Conservation (phyloP, 129 eudicot species). For the Oenanthe sinensis region DNA sequence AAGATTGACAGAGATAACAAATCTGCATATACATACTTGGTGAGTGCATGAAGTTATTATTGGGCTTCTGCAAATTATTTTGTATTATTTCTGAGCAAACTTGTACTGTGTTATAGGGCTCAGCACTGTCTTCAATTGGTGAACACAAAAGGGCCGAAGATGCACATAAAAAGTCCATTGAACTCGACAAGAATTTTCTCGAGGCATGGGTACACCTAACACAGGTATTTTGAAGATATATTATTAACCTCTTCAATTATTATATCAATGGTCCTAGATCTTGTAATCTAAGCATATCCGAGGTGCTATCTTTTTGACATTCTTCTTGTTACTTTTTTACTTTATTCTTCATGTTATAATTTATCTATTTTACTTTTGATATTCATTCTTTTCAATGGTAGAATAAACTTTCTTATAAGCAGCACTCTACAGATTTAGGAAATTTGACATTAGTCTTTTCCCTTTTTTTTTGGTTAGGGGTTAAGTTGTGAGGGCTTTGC, state of each 20-base stretch:
- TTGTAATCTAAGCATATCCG: not conserved
- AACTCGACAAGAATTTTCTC: constrained; percentile 57
- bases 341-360: not conserved
- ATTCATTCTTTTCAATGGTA: not conserved
- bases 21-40: constrained; percentile 94
- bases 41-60: constrained; percentile 26
- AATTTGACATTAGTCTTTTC: not conserved
- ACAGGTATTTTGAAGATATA: constrained; percentile 49
- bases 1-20: constrained; percentile 72
- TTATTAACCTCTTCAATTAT: not conserved
- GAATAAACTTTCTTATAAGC: not conserved
- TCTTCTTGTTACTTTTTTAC: not conserved
- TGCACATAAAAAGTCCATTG: constrained; percentile 78
- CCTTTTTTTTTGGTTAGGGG: not conserved
- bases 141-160: constrained; percentile 78
- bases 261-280: not conserved
- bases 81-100: constrained; percentile 8
- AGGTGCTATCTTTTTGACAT: not conserved
- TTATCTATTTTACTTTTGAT: not conserved
- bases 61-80: not conserved
- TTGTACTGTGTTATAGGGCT: constrained; percentile 43
- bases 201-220: constrained; percentile 93
- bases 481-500: not conserved
- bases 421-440: not conserved
- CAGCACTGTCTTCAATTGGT: constrained; percentile 80